Conservation (phyloP, 768 basidiomycete species). For the Dendrothele bispora region DNA sequence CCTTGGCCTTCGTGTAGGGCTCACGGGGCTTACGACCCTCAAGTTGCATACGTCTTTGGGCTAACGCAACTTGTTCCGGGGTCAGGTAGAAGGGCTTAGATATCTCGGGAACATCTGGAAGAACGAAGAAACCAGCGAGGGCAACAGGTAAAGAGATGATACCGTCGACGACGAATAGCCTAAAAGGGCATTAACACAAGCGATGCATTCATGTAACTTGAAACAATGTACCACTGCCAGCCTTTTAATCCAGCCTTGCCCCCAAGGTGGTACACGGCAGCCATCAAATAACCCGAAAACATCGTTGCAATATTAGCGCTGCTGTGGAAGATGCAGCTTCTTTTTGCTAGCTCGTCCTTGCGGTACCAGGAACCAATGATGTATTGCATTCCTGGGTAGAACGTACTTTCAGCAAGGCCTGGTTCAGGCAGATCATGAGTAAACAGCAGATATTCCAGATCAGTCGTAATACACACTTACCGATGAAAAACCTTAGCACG, state of each 20-base stretch:
- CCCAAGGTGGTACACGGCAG: too few relatives aligned
- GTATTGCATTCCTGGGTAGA: slow-evolving; percentile 40
- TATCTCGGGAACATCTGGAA: slow-evolving; percentile 38
- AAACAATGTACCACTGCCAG: too few relatives aligned
- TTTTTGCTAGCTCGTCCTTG: slow-evolving; percentile 39
- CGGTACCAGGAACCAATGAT: slow-evolving; percentile 45
- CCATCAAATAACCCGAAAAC: not conserved
- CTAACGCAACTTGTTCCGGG: slow-evolving; percentile 31
- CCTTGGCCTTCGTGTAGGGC: slow-evolving; percentile 28
- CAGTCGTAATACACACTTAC: slow-evolving; percentile 18
- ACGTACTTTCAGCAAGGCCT: slow-evolving; percentile 39
- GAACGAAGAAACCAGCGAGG: slow-evolving; percentile 33
- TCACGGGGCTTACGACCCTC: slow-evolving; percentile 33
- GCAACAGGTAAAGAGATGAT: slow-evolving; percentile 39
- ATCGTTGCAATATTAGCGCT: not conserved
- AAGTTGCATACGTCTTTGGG: slow-evolving; percentile 28
- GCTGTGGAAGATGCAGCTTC: slow-evolving; percentile 40
- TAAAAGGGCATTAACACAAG: too few relatives aligned
- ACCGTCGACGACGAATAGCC: slow-evolving; percentile 45
- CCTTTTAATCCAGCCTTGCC: too few relatives aligned
- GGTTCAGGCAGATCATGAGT: not conserved
- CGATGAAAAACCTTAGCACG: slow-evolving; percentile 35
- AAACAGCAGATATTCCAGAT: too few relatives aligned
- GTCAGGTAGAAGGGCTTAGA: slow-evolving; percentile 33
- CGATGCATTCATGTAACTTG: too few relatives aligned